Conservation (phyloP, 148 eudicot species). For the Pouteria glomerata region DNA sequence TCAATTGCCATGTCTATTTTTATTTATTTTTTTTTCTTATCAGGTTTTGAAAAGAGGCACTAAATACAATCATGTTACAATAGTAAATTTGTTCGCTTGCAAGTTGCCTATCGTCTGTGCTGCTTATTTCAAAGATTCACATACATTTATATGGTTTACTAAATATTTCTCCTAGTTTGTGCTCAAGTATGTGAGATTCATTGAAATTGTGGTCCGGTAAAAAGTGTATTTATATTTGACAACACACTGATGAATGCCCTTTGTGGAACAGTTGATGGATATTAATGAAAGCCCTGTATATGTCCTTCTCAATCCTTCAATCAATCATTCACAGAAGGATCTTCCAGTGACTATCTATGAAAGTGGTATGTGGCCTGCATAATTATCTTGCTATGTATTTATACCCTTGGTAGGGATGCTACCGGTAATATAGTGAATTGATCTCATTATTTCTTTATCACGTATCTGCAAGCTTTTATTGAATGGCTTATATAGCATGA, state of each 20-base stretch:
- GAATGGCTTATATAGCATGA: neutral
- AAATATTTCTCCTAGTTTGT: neutral
- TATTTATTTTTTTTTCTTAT: neutral
- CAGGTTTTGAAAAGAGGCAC: neutral
- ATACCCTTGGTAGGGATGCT: neutral
- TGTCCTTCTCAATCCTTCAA: slow-evolving; percentile 73
- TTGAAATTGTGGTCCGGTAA: slow-evolving; percentile 2
- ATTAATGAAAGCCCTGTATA: slow-evolving; percentile 87
- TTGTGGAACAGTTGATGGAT: slow-evolving; percentile 67
- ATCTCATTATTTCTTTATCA: neutral
- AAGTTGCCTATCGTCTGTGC: neutral
- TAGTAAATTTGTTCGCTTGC: neutral
- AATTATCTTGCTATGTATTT: neutral
- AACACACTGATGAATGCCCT: slow-evolving; percentile 2
- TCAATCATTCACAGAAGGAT: slow-evolving; percentile 83
- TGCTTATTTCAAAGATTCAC: neutral
- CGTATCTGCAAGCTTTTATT: neutral
- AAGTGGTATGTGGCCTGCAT: slow-evolving; percentile 51
- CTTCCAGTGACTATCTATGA: slow-evolving; percentile 75
- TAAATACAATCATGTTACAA: neutral
- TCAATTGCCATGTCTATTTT: neutral
- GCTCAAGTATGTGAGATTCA: neutral
- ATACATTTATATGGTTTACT: neutral
- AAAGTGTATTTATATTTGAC: neutral
- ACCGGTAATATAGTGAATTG: too few relatives aligned